Evolutionary conservation across 495 filamentous ascomycete species (phyloP).

Genomic region (Hyaloscypha variabilis): DNA sequence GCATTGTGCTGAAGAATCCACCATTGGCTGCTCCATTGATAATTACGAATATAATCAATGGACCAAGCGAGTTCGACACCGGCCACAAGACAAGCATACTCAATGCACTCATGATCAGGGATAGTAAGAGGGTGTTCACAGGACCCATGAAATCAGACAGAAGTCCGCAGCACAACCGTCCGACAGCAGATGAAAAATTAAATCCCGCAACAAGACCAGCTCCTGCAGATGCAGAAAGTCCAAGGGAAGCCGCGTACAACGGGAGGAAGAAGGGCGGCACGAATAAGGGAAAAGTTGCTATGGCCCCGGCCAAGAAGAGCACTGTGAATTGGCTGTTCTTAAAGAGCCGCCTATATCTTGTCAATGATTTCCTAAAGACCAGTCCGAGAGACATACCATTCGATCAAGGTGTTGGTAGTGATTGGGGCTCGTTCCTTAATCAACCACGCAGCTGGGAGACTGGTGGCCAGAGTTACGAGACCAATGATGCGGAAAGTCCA

Average conservation of each 20-base stretch:
- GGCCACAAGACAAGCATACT: constrained; percentile 65
- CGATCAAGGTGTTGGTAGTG: constrained; percentile 47
- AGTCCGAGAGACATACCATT: constrained; percentile 40
- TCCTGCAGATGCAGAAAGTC: constrained; percentile 66
- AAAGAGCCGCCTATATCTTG: constrained; percentile 45
- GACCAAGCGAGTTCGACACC: constrained; percentile 61
- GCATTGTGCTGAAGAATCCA: constrained; percentile 71
- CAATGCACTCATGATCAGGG: constrained; percentile 53
- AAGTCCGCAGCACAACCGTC: constrained; percentile 68
- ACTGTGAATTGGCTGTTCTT: constrained; percentile 50
- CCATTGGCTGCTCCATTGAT: constrained; percentile 70
- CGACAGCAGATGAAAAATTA: constrained; percentile 64
- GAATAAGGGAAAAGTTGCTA: constrained; percentile 63
- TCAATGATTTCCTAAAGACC: neutral
- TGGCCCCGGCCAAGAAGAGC: constrained; percentile 55
- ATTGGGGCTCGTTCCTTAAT: constrained; percentile 55
- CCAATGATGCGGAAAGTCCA: constrained; percentile 74
- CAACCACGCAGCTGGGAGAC: constrained; percentile 57
- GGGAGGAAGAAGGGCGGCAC: constrained; percentile 65
- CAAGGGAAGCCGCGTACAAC: constrained; percentile 43
- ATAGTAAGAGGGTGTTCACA: constrained; percentile 54
- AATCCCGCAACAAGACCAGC: constrained; percentile 73
- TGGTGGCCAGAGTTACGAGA: constrained; percentile 41
- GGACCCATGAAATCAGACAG: constrained; percentile 67
- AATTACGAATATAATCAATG: constrained; percentile 70